A percentile compares a stretch with the other conserved stretches of the same genome.
phyloP scores from a whole-genome alignment of 192 early-diverging fungal species.

The Ambispora gerdemannii region DNA sequence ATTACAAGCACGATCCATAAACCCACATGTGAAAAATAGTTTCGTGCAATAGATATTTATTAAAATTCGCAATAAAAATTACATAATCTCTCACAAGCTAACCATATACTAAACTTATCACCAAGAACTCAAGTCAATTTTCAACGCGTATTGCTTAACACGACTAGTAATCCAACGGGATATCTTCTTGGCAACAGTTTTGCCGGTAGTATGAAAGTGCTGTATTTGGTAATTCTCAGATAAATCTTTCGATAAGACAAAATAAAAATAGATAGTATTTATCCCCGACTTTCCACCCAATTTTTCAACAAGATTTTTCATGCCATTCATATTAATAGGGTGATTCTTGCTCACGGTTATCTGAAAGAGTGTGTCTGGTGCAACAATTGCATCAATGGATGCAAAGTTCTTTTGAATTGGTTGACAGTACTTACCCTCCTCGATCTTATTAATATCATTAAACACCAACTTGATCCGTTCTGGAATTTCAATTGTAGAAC shows the following conservation, averaged over 20 bases:
- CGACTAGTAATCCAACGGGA: neutral
- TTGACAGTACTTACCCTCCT: constrained; percentile 4
- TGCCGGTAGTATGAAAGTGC: neutral
- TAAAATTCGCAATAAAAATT: too few relatives aligned
- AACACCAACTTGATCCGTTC: constrained; percentile 1
- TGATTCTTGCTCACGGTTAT: constrained; percentile 4
- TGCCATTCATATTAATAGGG: constrained; percentile 25
- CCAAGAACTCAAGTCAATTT: constrained; percentile 17
- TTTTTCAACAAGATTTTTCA: constrained; percentile 17
- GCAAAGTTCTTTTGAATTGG: constrained; percentile 15
- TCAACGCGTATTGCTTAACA: constrained; percentile 9
- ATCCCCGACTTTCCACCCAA: constrained; percentile 2
- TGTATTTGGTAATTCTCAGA: neutral
- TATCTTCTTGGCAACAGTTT: neutral
- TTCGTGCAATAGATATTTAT: too few relatives aligned
- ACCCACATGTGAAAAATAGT: too few relatives aligned
- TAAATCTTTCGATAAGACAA: constrained; percentile 14
- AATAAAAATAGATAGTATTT: constrained; percentile 13
- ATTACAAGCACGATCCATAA: too few relatives aligned
- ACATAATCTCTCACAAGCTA: too few relatives aligned
- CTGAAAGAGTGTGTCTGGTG: constrained; percentile 14
- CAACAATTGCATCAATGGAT: constrained; percentile 24
- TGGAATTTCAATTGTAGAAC: neutral
- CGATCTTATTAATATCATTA: neutral
- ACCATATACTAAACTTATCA: too few relatives aligned